These are phyloP conservation scores for Torulaspora franciscae DNA, from an alignment of 805 yeast species.

Conservation along the genomic window DNA sequence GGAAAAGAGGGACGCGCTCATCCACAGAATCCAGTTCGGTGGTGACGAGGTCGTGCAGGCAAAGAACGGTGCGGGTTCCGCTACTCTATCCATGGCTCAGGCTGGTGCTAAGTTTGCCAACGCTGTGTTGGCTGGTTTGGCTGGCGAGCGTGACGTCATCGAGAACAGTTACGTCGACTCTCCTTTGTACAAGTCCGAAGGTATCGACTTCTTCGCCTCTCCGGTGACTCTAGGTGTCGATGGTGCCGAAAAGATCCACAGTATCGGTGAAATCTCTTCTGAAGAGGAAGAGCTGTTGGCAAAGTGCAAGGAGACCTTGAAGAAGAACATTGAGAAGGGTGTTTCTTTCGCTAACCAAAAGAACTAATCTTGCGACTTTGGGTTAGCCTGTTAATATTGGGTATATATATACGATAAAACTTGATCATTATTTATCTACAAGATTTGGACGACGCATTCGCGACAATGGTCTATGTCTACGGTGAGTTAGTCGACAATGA, in stretches of 20 bases:
- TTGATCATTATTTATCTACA: background rate
- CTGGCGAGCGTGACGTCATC: slow-evolving; percentile 58
- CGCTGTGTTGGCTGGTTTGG: slow-evolving; percentile 58
- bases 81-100: slow-evolving; percentile 89
- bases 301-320: slow-evolving; percentile 82
- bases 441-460: background rate
- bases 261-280: slow-evolving; percentile 62
- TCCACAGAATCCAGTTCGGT: slow-evolving; percentile 90
- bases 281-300: slow-evolving; percentile 82
- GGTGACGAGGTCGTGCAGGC: slow-evolving; percentile 95
- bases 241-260: slow-evolving; percentile 81
- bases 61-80: slow-evolving; percentile 90
- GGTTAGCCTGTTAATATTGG: background rate
- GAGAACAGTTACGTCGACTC: slow-evolving; percentile 74
- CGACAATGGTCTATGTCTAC: slow-evolving; percentile 1
- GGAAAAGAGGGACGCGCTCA: slow-evolving; percentile 60
- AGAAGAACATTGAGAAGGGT: slow-evolving; percentile 92
- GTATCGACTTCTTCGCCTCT: slow-evolving; percentile 95
- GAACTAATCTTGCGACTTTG: slow-evolving; percentile 4
- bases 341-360: slow-evolving; percentile 58
- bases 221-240: slow-evolving; percentile 88
- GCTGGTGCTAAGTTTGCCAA: slow-evolving; percentile 79
- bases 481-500: slow-evolving; percentile 28
- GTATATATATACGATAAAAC: slow-evolving; percentile 1
- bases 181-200: slow-evolving; percentile 78